A percentile compares a stretch with the other conserved stretches of the same genome.
phyloP scores from a whole-genome alignment of 1,139 yeast species.

The Kluyveromyces marxianus region DNA sequence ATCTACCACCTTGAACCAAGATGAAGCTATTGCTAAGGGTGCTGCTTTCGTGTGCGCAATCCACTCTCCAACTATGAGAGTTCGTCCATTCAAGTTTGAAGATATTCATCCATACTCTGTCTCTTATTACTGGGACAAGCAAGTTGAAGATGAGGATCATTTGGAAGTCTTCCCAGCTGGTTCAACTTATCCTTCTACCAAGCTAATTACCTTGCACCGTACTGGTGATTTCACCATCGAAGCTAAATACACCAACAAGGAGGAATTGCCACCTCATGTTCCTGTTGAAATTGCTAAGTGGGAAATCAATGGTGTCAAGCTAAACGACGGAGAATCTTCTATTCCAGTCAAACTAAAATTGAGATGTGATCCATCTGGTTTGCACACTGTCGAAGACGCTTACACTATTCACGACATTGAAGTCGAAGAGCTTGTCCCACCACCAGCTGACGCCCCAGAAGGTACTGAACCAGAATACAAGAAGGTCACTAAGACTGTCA shows the following conservation, averaged over 20 bases:
- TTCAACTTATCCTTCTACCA: slow-evolving; percentile 88
- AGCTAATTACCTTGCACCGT: slow-evolving; percentile 90
- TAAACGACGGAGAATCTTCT: slow-evolving; percentile 66
- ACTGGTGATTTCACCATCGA: slow-evolving; percentile 79
- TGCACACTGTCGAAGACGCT: slow-evolving; percentile 89
- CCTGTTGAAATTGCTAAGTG: slow-evolving; percentile 68
- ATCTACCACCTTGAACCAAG: slow-evolving; percentile 96
- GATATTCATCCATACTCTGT: slow-evolving; percentile 90
- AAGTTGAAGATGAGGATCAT: slow-evolving; percentile 80
- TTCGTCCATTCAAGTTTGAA: slow-evolving; percentile 97
- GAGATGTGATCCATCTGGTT: slow-evolving; percentile 95
- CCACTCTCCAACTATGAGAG: slow-evolving; percentile 98
- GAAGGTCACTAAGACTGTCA: slow-evolving; percentile 88
- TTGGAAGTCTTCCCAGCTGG: slow-evolving; percentile 97
- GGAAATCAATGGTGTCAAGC: slow-evolving; percentile 78
- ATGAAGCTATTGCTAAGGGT: slow-evolving; percentile 98
- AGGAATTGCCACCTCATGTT: slow-evolving; percentile 66
- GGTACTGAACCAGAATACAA: slow-evolving; percentile 80
- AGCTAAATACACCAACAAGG: slow-evolving; percentile 77
- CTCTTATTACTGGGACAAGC: slow-evolving; percentile 92
- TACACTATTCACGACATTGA: slow-evolving; percentile 89
- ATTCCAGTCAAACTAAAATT: slow-evolving; percentile 88
- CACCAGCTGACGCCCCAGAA: slow-evolving; percentile 47
- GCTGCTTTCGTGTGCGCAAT: slow-evolving; percentile 98
- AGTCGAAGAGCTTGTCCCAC: slow-evolving; percentile 75